Base-by-base conservation (phyloP, 129 eudicot genomes). In the Kitagawia praeruptora region DNA sequence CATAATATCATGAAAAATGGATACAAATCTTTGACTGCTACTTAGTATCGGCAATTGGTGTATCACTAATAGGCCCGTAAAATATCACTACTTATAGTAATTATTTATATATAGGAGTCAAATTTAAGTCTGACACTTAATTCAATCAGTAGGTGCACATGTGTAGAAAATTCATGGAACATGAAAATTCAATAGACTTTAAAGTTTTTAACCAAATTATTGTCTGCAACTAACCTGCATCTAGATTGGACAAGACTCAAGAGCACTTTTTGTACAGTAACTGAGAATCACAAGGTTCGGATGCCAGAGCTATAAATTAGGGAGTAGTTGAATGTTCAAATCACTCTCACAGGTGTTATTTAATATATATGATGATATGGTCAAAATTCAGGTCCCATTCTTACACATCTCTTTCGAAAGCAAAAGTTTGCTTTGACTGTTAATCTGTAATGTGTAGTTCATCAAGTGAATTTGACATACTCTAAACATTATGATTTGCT, bases 341-440 rank as follows among this genome's bases (percentile, higher is more conserved):
- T 75, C 81, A 79, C 53, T 67, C 47, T 66, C 58, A 53, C 75
- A 27, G 48, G 13, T 45, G 74, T 78, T 18, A 16, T 49, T 51
- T 27, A 64, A 66, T 71, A 66, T 71, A 66, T 18, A 66, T 41
- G 75, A 46, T 67, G 74, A 15, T 16, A 6, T 31, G 74, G 76
- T 47, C 76, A 79, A 66, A 46, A 51, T 28, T 70, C 3, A 79
- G 81, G 81, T 23, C 81, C 81, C 64, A 79, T 75, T 46, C 10
- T 10, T 46, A 1, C 7, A 46, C 38, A 75, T 67, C 73, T 46
- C 77, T 75, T 75, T 46, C 53, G 1, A n/a, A 23, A 40, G 6
- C 31, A 40, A 72, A 40, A 42, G 76, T 75, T 13, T 46, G 56
- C 14, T 75, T 75, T 75, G 77, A 75, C 77, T 75, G 37, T 46